These are phyloP conservation scores for Maudiozyma turicensis DNA, from an alignment of 805 yeast genomes.

Conservation along the genomic window DNA sequence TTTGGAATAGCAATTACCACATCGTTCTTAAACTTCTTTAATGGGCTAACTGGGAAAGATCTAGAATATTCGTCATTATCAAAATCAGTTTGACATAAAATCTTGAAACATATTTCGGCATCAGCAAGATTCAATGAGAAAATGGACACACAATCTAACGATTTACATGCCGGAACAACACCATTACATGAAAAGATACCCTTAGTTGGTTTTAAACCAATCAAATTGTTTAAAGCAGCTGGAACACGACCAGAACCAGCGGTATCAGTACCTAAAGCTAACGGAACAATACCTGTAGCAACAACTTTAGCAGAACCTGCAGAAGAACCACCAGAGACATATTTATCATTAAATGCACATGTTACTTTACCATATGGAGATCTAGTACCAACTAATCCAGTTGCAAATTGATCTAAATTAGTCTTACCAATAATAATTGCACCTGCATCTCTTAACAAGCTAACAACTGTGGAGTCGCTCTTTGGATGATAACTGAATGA, in stretches of 20 bases:
- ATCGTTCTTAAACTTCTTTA: slow-evolving; percentile 44
- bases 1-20: slow-evolving; percentile 74
- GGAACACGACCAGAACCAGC: slow-evolving; percentile 99
- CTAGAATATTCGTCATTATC: slow-evolving; percentile 74
- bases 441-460: slow-evolving; percentile 71
- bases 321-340: slow-evolving; percentile 91
- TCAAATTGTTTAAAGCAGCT: slow-evolving; percentile 82
- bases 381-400: slow-evolving; percentile 91
- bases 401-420: slow-evolving; percentile 93
- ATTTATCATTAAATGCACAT: slow-evolving; percentile 61
- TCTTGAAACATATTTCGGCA: slow-evolving; percentile 66
- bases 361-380: slow-evolving; percentile 91
- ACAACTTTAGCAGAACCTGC: slow-evolving; percentile 94
- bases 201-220: slow-evolving; percentile 87
- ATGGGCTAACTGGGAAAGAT: slow-evolving; percentile 56
- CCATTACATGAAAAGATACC: slow-evolving; percentile 83
- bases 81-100: slow-evolving; percentile 63
- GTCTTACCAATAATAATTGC: slow-evolving; percentile 92
- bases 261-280: slow-evolving; percentile 90
- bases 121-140: slow-evolving; percentile 71
- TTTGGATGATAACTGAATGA: slow-evolving; percentile 60
- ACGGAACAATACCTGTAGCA: slow-evolving; percentile 80
- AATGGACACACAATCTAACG: slow-evolving; percentile 85
- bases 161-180: slow-evolving; percentile 95
- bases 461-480: slow-evolving; percentile 67